These are phyloP conservation scores for Phytophthora ramorum DNA, from an alignment of 352 stramenopile genomes.

Conservation along the genomic window DNA sequence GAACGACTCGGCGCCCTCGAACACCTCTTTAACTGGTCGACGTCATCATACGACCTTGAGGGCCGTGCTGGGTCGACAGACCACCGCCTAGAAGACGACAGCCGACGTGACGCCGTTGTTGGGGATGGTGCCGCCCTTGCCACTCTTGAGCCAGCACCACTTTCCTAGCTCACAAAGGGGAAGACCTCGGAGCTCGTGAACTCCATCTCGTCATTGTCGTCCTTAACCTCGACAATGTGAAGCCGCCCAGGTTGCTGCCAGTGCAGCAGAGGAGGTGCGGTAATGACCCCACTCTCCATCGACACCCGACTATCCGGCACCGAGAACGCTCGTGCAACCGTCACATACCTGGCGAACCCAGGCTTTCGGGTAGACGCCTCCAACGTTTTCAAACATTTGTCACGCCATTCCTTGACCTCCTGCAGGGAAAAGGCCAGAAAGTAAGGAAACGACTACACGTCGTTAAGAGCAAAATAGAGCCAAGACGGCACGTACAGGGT, in stretches of 20 bases:
- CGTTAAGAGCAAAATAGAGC: neutral
- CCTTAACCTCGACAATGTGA: no score
- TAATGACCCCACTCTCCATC: slow-evolving; percentile 37
- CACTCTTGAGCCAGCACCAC: no score
- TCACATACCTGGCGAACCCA: slow-evolving; percentile 48
- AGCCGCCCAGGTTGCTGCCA: no score
- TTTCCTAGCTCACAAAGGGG: no score
- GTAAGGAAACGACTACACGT: neutral
- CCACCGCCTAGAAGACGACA: slow-evolving; percentile 23
- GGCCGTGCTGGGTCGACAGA: slow-evolving; percentile 3
- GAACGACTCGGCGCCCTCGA: no score
- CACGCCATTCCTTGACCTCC: slow-evolving; percentile 50
- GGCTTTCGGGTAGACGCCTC: slow-evolving; percentile 34
- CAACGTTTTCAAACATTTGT: slow-evolving; percentile 48
- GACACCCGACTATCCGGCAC: slow-evolving; percentile 23
- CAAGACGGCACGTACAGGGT: slow-evolving; percentile 13
- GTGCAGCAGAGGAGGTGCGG: slow-evolving; percentile 6
- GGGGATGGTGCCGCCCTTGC: slow-evolving; percentile 20
- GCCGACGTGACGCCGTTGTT: slow-evolving; percentile 38
- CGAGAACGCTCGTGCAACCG: slow-evolving; percentile 46
- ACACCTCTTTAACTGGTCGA: no score
- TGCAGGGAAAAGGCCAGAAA: slow-evolving; percentile 1
- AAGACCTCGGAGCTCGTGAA: no score
- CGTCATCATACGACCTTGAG: no score
- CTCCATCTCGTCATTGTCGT: no score